Evolutionary conservation across 495 filamentous ascomycete genomes (phyloP).

Genomic region (Aspergillus avenaceus): DNA sequence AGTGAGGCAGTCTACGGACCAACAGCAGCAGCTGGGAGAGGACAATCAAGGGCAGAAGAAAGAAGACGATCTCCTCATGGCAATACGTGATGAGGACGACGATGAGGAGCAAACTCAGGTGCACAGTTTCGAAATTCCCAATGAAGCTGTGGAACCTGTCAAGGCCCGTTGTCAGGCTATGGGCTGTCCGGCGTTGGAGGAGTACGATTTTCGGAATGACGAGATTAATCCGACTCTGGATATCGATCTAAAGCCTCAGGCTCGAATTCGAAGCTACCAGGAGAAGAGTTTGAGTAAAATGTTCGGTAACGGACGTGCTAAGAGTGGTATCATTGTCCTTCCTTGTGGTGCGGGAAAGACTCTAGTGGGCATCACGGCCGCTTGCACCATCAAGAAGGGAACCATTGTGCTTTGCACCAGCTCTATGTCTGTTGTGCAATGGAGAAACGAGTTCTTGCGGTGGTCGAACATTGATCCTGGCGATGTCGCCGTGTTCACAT

Average conservation of each 20-base stretch:
- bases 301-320: slow-evolving; percentile 96
- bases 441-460: slow-evolving; percentile 91
- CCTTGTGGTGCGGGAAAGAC: slow-evolving; percentile 98
- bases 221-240: slow-evolving; percentile 82
- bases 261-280: slow-evolving; percentile 87
- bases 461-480: slow-evolving; percentile 97
- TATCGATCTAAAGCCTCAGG: slow-evolving; percentile 82
- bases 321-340: slow-evolving; percentile 95
- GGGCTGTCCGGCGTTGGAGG: slow-evolving; percentile 82
- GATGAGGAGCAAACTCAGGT: slow-evolving; percentile 88
- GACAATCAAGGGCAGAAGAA: slow-evolving; percentile 20
- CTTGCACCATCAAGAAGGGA: slow-evolving; percentile 95
- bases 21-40: slow-evolving; percentile 35
- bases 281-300: slow-evolving; percentile 97
- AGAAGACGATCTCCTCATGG: slow-evolving; percentile 58
- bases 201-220: slow-evolving; percentile 98
- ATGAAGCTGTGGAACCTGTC: slow-evolving; percentile 72
- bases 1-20: slow-evolving; percentile 57
- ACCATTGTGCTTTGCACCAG: slow-evolving; percentile 93
- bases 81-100: slow-evolving; percentile 73
- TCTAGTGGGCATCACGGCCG: slow-evolving; percentile 92
- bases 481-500: slow-evolving; percentile 92
- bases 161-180: slow-evolving; percentile 88
- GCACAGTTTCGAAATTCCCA: slow-evolving; percentile 89
- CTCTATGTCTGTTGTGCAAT: slow-evolving; percentile 97